Evolutionary conservation across 108 stramenopile genomes (phyloP).

Genomic region (Parmales sp.): DNA sequence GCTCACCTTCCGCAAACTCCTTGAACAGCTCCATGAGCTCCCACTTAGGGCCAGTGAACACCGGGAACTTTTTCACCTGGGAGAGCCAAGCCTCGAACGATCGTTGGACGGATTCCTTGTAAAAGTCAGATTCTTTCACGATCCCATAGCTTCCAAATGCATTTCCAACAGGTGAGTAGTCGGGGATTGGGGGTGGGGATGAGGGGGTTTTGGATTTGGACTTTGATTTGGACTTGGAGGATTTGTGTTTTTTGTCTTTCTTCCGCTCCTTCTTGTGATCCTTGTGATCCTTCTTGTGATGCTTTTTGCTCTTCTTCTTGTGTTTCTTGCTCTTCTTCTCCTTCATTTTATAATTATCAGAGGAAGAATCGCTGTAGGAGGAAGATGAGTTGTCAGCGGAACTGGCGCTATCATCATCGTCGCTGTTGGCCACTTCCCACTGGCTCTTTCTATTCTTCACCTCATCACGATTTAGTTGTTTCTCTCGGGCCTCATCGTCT

Average conservation of each 20-base stretch:
- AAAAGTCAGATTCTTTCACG: slow-evolving; percentile 57
- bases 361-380: too few species aligned
- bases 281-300: slow-evolving; percentile 19
- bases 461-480: neutral
- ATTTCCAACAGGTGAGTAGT: slow-evolving; percentile 20
- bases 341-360: slow-evolving; percentile 14
- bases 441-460: slow-evolving; percentile 18
- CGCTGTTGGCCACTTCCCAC: slow-evolving; percentile 28
- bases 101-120: slow-evolving; percentile 48
- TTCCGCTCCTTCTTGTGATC: slow-evolving; percentile 23
- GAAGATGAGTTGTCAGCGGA: neutral
- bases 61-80: slow-evolving; percentile 72
- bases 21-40: slow-evolving; percentile 59
- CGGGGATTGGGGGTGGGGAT: slow-evolving; percentile 25
- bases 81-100: slow-evolving; percentile 81
- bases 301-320: slow-evolving; percentile 21
- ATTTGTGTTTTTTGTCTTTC: slow-evolving; percentile 26
- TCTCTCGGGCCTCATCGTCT: neutral
- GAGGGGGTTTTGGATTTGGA: slow-evolving; percentile 16
- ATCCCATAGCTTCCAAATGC: slow-evolving; percentile 86
- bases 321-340: slow-evolving; percentile 16
- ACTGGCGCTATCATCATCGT: slow-evolving; percentile 14
- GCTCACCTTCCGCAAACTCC: too few species aligned
- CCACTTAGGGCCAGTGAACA: slow-evolving; percentile 64
- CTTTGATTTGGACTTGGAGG: slow-evolving; percentile 22